Evolutionary conservation across 306 rosid genomes (phyloP), one percentile per base, ranked within the genome.

Genomic region (Trifolium pratense): DNA sequence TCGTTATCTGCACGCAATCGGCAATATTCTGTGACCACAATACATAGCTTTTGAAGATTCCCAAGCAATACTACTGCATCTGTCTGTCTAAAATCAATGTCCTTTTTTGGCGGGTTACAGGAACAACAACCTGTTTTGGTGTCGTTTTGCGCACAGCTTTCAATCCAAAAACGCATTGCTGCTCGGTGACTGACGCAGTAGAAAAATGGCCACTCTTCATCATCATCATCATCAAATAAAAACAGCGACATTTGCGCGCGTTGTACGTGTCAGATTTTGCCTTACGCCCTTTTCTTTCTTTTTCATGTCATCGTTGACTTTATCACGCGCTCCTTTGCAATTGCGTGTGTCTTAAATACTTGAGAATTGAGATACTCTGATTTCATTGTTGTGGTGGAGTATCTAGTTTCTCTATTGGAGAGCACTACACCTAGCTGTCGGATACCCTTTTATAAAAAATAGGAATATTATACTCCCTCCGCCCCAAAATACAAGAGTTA

Each of bases 181-280:
- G 32, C 32, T 3, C 32, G 0, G 5, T 4, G 5, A 29, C 32
- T 0, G 5, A 29, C 32, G 8, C 49, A 62, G 4, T 4, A 29
- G 32, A 1, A 36, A 36, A 34, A 52, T 65, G 71, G 87, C 80
- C 85, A 68, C 80, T 83, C 63, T 70, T 39, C 81, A 51, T 21
- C 25, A 21, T 31, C 34, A 3, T 32, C 7, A 0, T 32, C 36
- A 0, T 32, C 5, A 32, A 32, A 32, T 43, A 57, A 1, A 70
- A 73, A 82, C 90, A 86, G 91, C 93, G 89, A 87, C 96, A 88
- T 80, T 89, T 87, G 89, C 92, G 88, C 89, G 89, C 85, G 94
- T 85, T 87, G 80, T 40, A 87, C 97, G 92, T 85, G 88, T 88
- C 92, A 83, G 89, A 77, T 79, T 86, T 86, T 82, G 73, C 81